These are phyloP conservation scores for Termitomyces eurrhizus DNA, from an alignment of 768 basidiomycete genomes.

Conservation along the genomic window DNA sequence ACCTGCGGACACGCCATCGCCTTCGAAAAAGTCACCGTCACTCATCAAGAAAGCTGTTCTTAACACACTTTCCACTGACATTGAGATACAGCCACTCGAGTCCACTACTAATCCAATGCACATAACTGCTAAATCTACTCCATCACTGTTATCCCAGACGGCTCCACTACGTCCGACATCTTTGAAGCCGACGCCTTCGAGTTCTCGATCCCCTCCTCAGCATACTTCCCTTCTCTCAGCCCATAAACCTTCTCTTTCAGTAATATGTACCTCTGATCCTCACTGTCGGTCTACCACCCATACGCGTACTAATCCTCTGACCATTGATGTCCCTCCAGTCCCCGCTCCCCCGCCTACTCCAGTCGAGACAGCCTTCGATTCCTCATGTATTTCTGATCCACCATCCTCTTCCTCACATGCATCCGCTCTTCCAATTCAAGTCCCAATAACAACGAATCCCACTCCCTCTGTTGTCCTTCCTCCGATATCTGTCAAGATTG, in stretches of 20 bases:
- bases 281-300: conserved; percentile 6
- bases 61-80: conserved; percentile 18
- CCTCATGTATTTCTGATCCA: conserved; percentile 18
- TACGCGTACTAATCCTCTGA: conserved; percentile 16
- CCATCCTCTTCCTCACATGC: conserved; percentile 8
- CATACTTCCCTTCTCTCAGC: conserved; percentile 38
- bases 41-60: conserved; percentile 22
- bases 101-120: conserved; percentile 5
- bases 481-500: conserved; percentile 85
- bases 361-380: conserved; percentile 23
- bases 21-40: conserved; percentile 20
- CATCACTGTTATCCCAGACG: conserved; percentile 63
- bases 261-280: conserved; percentile 23
- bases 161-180: conserved; percentile 40
- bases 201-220: conserved; percentile 33
- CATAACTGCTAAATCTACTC: conserved; percentile 26
- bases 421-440: conserved; percentile 15
- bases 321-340: conserved; percentile 11
- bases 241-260: conserved; percentile 32
- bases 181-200: conserved; percentile 21
- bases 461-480: conserved; percentile 21
- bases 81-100: conserved; percentile 14
- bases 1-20: conserved; percentile 16
- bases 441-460: conserved; percentile 20
- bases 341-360: conserved; percentile 32